Evolutionary conservation across 1,284 basidiomycete species (phyloP).

Genomic region (Jaminaea rosea): DNA sequence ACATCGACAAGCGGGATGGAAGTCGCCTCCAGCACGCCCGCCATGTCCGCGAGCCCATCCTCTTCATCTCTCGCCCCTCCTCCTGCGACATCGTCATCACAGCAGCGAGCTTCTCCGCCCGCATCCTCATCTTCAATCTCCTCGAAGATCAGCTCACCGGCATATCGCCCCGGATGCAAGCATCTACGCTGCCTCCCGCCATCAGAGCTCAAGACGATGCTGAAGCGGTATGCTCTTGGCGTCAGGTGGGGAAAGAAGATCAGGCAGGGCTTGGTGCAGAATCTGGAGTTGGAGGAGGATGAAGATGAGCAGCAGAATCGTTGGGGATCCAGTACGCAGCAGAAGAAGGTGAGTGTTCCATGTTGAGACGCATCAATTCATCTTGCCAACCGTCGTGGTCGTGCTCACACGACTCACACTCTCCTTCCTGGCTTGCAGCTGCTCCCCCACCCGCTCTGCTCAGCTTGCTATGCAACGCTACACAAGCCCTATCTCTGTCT

Average conservation of each 20-base stretch:
- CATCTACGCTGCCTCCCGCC: neutral
- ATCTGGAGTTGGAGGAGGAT: slow-evolving; percentile 20
- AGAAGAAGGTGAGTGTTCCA: slow-evolving; percentile 5
- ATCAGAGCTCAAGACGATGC: slow-evolving; percentile 9
- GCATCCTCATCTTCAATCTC: no score
- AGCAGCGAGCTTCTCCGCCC: no score
- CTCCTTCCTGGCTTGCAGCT: slow-evolving; percentile 4
- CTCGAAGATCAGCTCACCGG: no score
- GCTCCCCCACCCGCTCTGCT: slow-evolving; percentile 39
- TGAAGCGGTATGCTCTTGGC: slow-evolving; percentile 30
- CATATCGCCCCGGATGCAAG: slow-evolving; percentile 9
- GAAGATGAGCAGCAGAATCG: slow-evolving; percentile 11
- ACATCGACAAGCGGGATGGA: no score
- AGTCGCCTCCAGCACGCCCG: no score
- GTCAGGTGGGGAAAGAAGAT: slow-evolving; percentile 33
- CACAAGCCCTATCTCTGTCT: slow-evolving; percentile 42
- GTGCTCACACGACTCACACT: neutral
- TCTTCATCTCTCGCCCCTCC: no score
- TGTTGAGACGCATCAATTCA: no score
- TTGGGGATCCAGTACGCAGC: slow-evolving; percentile 3
- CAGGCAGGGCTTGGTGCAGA: slow-evolving; percentile 22
- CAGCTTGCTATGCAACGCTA: slow-evolving; percentile 24
- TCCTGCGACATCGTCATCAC: no score
- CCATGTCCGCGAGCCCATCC: no score
- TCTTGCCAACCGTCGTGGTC: no score